Evolutionary conservation across 345 rosid species (phyloP).

Genomic region (Camelina sativa): DNA sequence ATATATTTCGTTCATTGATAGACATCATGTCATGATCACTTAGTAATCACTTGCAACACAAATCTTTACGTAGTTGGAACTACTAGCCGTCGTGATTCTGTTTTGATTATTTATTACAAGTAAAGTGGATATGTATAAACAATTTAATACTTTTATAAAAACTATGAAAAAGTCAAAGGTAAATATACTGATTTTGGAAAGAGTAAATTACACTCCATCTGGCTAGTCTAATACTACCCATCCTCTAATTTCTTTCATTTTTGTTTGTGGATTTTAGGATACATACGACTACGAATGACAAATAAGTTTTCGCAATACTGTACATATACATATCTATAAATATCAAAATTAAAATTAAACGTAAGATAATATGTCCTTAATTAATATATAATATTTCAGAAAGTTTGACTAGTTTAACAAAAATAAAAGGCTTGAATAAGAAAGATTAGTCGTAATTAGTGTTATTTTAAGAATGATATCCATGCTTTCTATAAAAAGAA

Average conservation of each 20-base stretch:
- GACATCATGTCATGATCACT: background rate
- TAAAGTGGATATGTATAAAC: background rate
- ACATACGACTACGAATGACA: background rate
- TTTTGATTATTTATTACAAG: background rate
- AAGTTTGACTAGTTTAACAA: background rate
- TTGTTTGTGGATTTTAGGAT: background rate
- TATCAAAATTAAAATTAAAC: background rate
- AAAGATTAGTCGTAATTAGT: background rate
- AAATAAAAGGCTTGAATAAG: background rate
- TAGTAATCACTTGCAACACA: background rate
- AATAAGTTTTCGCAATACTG: background rate
- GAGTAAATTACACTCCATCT: background rate
- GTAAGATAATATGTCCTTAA: background rate
- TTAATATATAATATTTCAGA: background rate
- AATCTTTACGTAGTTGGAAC: background rate
- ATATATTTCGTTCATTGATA: background rate
- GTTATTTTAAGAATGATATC: slow-evolving; percentile 5
- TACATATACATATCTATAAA: background rate
- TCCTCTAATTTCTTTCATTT: background rate
- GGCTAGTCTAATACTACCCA: background rate
- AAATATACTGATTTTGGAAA: slow-evolving; percentile 8
- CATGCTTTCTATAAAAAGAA: background rate
- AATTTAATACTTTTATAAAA: background rate
- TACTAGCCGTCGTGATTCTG: slow-evolving; percentile 13
- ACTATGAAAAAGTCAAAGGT: background rate